Percentiles rank a stretch among this genome's conserved stretches.
These are phyloP conservation scores for Colletotrichum noveboracense DNA, from an alignment of 2,329 filamentous ascomycete genomes.

Conservation along the genomic window DNA sequence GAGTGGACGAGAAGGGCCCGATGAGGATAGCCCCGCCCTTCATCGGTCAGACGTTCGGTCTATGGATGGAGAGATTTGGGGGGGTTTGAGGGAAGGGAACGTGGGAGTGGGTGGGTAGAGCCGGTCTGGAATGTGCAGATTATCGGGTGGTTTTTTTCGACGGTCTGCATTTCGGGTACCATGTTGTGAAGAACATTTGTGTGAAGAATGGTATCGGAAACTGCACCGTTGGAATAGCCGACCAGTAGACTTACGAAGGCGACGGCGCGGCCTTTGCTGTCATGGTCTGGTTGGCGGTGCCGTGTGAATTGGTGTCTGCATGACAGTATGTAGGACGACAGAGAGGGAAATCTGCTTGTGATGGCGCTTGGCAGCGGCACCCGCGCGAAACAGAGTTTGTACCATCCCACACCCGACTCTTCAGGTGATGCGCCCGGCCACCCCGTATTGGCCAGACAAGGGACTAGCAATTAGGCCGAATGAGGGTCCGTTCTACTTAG, in stretches of 20 bases:
- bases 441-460: slow-evolving; percentile 2
- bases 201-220: not conserved
- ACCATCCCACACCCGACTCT: slow-evolving; percentile 3
- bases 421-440: slow-evolving; percentile 12
- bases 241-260: not conserved
- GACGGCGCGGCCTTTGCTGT: slow-evolving; percentile 4
- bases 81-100: not conserved
- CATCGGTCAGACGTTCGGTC: slow-evolving; percentile 14
- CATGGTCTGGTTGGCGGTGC: slow-evolving; percentile 4
- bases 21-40: slow-evolving; percentile 8
- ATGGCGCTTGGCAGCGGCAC: slow-evolving; percentile 19
- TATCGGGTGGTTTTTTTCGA: not conserved
- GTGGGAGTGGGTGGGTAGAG: not conserved
- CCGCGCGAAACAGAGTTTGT: slow-evolving; percentile 20
- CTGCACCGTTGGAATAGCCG: not conserved
- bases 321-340: slow-evolving; percentile 11
- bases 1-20: slow-evolving; percentile 10
- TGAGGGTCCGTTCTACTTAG: slow-evolving; percentile 2
- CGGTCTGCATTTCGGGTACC: not conserved
- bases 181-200: not conserved
- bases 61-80: not conserved
- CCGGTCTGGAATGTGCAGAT: not conserved
- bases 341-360: slow-evolving; percentile 18
- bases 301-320: not conserved
- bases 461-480: not conserved